Conservation (phyloP, 768 basidiomycete species). For the Coprinellus micaceus region DNA sequence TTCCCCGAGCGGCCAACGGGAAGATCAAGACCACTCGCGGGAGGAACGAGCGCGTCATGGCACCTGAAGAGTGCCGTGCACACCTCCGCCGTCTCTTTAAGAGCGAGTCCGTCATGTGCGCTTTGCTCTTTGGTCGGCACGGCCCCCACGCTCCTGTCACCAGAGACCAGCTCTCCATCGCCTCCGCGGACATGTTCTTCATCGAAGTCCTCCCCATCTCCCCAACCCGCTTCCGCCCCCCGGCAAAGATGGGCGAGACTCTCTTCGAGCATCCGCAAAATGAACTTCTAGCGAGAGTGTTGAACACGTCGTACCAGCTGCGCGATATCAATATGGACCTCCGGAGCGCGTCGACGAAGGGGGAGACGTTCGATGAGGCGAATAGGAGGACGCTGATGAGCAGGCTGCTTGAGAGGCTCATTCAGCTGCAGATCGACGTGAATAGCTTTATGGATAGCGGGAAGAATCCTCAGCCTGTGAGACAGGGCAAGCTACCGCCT, state of each 20-base stretch:
- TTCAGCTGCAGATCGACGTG: constrained; percentile 91
- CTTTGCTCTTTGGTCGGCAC: constrained; percentile 88
- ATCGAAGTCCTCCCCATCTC: constrained; percentile 87
- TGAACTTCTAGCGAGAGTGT: constrained; percentile 75
- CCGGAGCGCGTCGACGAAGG: constrained; percentile 57
- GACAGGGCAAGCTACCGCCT: constrained; percentile 87
- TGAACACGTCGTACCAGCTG: constrained; percentile 76
- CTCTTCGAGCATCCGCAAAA: constrained; percentile 97
- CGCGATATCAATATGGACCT: constrained; percentile 73
- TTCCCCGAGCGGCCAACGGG: constrained; percentile 73
- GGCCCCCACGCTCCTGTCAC: constrained; percentile 72
- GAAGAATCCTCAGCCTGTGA: constrained; percentile 85
- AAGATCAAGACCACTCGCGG: constrained; percentile 73
- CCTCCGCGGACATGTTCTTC: constrained; percentile 96
- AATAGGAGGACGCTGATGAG: constrained; percentile 57
- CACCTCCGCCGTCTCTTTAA: constrained; percentile 86
- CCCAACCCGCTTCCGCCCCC: constrained; percentile 94
- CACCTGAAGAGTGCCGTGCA: constrained; percentile 89
- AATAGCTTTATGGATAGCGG: constrained; percentile 97
- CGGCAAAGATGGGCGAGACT: constrained; percentile 85
- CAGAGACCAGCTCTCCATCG: constrained; percentile 57
- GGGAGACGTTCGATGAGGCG: constrained; percentile 46
- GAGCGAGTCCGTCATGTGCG: constrained; percentile 79
- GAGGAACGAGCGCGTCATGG: constrained; percentile 85
- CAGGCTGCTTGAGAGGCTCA: constrained; percentile 70